These are phyloP conservation scores for Candida coquimbonensis DNA, from an alignment of 805 yeast genomes.

Conservation along the genomic window DNA sequence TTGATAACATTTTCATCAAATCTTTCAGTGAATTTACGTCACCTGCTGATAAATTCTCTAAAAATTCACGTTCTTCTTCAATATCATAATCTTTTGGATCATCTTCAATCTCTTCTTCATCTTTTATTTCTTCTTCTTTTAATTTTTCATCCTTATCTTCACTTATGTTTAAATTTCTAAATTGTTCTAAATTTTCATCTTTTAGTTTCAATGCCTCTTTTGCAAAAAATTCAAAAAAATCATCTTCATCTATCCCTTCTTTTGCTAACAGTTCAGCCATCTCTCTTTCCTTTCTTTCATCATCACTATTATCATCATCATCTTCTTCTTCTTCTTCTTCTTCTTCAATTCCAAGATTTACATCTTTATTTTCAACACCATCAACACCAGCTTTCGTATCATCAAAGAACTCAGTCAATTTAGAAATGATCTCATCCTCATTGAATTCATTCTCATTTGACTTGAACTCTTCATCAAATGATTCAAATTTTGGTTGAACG, in stretches of 20 bases:
- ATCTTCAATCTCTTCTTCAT: not conserved
- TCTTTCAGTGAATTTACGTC: conserved; percentile 16
- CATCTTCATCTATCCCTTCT: conserved; percentile 55
- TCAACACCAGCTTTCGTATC: conserved; percentile 19
- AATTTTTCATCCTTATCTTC: conserved; percentile 14
- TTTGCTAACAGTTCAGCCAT: conserved; percentile 25
- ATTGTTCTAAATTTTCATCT: conserved; percentile 37
- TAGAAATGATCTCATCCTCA: conserved; percentile 22
- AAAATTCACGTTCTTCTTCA: conserved; percentile 17
- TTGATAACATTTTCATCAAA: conserved; percentile 23
- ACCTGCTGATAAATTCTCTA: conserved; percentile 1
- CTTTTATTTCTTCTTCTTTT: not conserved
- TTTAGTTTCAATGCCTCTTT: conserved; percentile 45
- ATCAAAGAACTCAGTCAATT: conserved; percentile 19
- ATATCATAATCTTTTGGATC: conserved; percentile 12
- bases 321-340: conserved; percentile 3
- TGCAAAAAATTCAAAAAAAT: conserved; percentile 58
- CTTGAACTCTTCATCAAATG: conserved; percentile 8
- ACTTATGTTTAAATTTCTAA: conserved; percentile 21
- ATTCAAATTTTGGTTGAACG: conserved; percentile 13
- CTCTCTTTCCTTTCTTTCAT: conserved; percentile 12
- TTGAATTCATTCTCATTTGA: conserved; percentile 6
- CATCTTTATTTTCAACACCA: conserved; percentile 12
- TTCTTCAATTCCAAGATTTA: not conserved
- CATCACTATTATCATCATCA: conserved; percentile 2